These are phyloP conservation scores for Hypoxylon intermedium DNA, from an alignment of 495 filamentous ascomycete genomes.

Conservation along the genomic window DNA sequence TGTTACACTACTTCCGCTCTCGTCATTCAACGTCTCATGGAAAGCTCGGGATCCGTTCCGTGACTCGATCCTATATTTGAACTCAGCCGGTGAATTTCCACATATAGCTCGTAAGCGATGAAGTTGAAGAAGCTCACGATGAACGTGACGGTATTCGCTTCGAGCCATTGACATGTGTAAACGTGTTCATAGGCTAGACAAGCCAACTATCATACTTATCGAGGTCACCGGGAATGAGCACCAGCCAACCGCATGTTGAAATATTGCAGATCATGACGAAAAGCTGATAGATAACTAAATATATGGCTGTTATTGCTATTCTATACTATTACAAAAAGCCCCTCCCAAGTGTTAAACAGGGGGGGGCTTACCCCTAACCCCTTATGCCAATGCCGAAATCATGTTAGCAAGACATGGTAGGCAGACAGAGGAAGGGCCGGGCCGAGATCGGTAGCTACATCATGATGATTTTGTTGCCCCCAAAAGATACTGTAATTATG, in stretches of 20 bases:
- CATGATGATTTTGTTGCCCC: not conserved
- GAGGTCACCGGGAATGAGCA: slow-evolving; percentile 2
- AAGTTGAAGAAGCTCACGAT: not conserved
- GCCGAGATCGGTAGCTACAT: slow-evolving; percentile 21
- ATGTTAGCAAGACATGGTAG: not conserved
- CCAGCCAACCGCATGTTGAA: slow-evolving; percentile 14
- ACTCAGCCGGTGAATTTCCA: not conserved
- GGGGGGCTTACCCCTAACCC: not conserved
- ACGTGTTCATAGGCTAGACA: not conserved
- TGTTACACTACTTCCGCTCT: slow-evolving; percentile 3
- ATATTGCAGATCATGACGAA: not conserved
- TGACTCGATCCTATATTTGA: not conserved
- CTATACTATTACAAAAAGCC: not conserved
- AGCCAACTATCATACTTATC: not conserved
- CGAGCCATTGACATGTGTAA: not conserved
- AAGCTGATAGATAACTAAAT: not conserved
- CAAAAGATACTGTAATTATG: slow-evolving; percentile 2
- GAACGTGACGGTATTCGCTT: not conserved
- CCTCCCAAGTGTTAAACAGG: not conserved
- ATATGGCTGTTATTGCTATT: not conserved
- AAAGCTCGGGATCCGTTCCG: slow-evolving; percentile 1
- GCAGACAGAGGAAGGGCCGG: slow-evolving; percentile 25
- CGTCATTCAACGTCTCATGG: not conserved
- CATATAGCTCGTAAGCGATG: not conserved
- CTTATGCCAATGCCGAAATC: slow-evolving; percentile 3